phyloP scores from a whole-genome alignment of 2,329 filamentous ascomycete genomes.

The Cordyceps pruinosa region DNA sequence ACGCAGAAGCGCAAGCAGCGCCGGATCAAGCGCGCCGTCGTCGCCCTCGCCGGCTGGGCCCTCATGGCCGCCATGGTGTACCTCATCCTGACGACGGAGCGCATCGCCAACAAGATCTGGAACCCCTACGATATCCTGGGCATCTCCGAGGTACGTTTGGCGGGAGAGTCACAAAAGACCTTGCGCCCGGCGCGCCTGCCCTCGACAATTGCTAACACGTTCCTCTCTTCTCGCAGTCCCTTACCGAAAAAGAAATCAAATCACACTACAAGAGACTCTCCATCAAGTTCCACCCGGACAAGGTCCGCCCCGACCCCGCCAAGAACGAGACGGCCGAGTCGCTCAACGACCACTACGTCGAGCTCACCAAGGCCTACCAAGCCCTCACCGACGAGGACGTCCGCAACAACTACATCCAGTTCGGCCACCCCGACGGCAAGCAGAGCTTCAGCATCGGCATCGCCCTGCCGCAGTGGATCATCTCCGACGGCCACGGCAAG shows the following conservation, averaged over 20 bases:
- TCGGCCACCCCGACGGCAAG: constrained; percentile 94
- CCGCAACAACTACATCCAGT: constrained; percentile 94
- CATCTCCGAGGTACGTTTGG: constrained; percentile 61
- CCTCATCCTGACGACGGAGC: constrained; percentile 73
- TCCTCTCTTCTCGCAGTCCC: constrained; percentile 45
- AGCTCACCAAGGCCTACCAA: constrained; percentile 97
- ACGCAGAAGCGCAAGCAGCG: constrained; percentile 87
- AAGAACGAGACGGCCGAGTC: constrained; percentile 85
- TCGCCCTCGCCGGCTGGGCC: constrained; percentile 70
- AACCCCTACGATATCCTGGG: constrained; percentile 95
- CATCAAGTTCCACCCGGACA: constrained; percentile 86
- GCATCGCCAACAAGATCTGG: constrained; percentile 71
- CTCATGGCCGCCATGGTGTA: constrained; percentile 89
- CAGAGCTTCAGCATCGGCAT: constrained; percentile 98
- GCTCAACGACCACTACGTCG: constrained; percentile 84
- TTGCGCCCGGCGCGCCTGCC: too few species aligned
- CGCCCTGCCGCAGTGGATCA: constrained; percentile 84
- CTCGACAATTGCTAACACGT: background rate
- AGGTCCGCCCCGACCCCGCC: constrained; percentile 70
- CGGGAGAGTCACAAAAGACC: too few species aligned
- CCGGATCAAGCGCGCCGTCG: constrained; percentile 74
- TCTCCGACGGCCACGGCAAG: constrained; percentile 90
- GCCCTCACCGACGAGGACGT: constrained; percentile 95
- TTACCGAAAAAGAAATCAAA: constrained; percentile 86
- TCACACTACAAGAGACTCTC: constrained; percentile 83